A percentile compares a stretch with the other conserved stretches of the same genome.
phyloP scores from a whole-genome alignment of 1,139 yeast species.

The Blastobotrys niveus region DNA sequence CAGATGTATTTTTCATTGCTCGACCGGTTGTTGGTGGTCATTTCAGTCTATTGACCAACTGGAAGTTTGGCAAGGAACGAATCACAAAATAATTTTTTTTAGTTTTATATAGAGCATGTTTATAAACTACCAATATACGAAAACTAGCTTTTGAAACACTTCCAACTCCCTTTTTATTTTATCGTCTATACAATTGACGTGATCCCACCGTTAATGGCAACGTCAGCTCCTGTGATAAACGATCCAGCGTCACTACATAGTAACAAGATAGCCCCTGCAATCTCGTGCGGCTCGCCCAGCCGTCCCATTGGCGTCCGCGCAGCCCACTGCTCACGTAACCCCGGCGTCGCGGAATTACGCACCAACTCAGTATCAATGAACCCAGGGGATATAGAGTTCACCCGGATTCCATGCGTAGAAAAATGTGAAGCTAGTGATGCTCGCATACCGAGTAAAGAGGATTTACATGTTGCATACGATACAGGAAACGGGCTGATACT shows the following conservation, averaged over 20 bases:
- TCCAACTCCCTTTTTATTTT: slow-evolving; percentile 49
- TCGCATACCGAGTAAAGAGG: slow-evolving; percentile 47
- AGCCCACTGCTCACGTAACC: slow-evolving; percentile 35
- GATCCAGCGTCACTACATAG: slow-evolving; percentile 73
- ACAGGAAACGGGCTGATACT: slow-evolving; percentile 28
- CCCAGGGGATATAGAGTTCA: slow-evolving; percentile 74
- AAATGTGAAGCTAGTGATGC: slow-evolving; percentile 49
- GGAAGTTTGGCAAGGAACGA: slow-evolving; percentile 4
- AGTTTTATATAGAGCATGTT: slow-evolving; percentile 39
- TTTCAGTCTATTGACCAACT: slow-evolving; percentile 6
- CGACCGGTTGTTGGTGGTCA: slow-evolving; percentile 14
- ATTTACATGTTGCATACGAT: slow-evolving; percentile 53
- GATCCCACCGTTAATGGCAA: slow-evolving; percentile 73
- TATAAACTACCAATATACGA: slow-evolving; percentile 74
- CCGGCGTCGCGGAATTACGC: too few relatives aligned
- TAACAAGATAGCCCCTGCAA: slow-evolving; percentile 76
- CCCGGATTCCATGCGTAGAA: slow-evolving; percentile 55
- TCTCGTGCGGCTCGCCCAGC: slow-evolving; percentile 53
- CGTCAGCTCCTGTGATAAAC: slow-evolving; percentile 72
- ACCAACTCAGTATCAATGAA: slow-evolving; percentile 59
- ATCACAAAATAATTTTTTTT: too few relatives aligned
- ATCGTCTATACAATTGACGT: slow-evolving; percentile 45
- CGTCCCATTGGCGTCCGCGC: slow-evolving; percentile 13
- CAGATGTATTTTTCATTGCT: slow-evolving; percentile 2
- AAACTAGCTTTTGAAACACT: slow-evolving; percentile 61